These are phyloP conservation scores for Colletotrichum musicola DNA, from an alignment of 2,329 filamentous ascomycete genomes.

Conservation along the genomic window DNA sequence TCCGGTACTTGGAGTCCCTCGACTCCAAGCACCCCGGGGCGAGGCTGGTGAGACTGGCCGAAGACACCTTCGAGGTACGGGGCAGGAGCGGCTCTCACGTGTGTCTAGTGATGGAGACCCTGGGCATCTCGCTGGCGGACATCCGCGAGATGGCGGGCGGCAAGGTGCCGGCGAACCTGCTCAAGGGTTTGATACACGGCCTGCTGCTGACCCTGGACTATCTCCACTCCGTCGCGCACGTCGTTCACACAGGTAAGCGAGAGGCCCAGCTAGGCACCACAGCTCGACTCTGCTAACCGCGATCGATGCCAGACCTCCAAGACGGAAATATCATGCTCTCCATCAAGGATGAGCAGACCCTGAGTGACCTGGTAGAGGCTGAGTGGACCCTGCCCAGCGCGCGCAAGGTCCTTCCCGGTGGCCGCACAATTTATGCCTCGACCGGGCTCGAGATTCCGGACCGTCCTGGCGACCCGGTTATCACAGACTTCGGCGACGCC, in stretches of 20 bases:
- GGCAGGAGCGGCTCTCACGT: constrained; percentile 21
- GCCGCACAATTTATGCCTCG: constrained; percentile 47
- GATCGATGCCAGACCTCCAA: constrained; percentile 41
- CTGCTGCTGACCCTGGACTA: constrained; percentile 29
- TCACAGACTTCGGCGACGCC: constrained; percentile 49
- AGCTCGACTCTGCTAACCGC: background rate
- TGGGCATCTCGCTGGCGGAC: constrained; percentile 33
- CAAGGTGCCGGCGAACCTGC: constrained; percentile 26
- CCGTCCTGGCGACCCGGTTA: constrained; percentile 41
- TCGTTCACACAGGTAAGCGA: constrained; percentile 38
- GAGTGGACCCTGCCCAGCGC: constrained; percentile 41
- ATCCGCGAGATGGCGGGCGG: constrained; percentile 36
- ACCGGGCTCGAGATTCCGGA: constrained; percentile 43
- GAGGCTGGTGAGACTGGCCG: constrained; percentile 3
- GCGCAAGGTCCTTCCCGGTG: constrained; percentile 43
- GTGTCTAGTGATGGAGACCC: constrained; percentile 28
- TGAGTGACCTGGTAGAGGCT: constrained; percentile 35
- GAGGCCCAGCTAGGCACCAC: too few relatives aligned
- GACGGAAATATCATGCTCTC: constrained; percentile 45
- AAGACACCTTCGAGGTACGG: constrained; percentile 19
- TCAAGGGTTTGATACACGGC: constrained; percentile 27
- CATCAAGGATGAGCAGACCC: constrained; percentile 31
- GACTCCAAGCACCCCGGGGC: constrained; percentile 29
- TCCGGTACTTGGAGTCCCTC: constrained; percentile 5
- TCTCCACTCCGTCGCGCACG: constrained; percentile 26